Conservation (phyloP, 2,329 filamentous ascomycete genomes). For the Penicillium nordicum region DNA sequence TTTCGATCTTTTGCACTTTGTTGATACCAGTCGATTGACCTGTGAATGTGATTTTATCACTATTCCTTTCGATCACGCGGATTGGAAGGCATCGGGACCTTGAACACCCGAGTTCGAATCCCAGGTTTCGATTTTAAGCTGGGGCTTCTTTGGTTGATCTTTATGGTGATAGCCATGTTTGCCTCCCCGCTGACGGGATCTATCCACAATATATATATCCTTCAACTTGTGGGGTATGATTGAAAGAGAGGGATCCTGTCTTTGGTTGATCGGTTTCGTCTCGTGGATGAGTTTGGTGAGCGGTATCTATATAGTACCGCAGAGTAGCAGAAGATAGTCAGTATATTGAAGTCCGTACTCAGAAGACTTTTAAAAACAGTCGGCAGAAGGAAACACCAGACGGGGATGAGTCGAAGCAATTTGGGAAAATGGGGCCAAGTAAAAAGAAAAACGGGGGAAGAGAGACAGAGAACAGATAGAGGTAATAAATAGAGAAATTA, state of each 20-base stretch:
- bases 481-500: too few species aligned
- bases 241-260: not conserved
- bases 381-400: slow-evolving; percentile 31
- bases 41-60: not conserved
- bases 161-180: not conserved
- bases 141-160: not conserved
- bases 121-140: not conserved
- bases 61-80: not conserved
- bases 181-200: not conserved
- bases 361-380: not conserved
- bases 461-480: too few species aligned
- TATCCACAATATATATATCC: not conserved
- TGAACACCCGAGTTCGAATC: not conserved
- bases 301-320: slow-evolving; percentile 7
- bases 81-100: not conserved
- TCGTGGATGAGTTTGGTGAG: not conserved
- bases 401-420: not conserved
- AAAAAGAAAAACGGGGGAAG: too few species aligned
- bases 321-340: slow-evolving; percentile 20
- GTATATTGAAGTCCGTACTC: slow-evolving; percentile 21
- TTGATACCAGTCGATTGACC: too few species aligned
- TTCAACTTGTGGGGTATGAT: not conserved
- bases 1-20: too few species aligned
- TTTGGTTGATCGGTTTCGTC: not conserved
- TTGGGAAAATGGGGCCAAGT: not conserved